phyloP scores from a whole-genome alignment of 2,329 filamentous ascomycete genomes.

The Moelleriella libera region DNA sequence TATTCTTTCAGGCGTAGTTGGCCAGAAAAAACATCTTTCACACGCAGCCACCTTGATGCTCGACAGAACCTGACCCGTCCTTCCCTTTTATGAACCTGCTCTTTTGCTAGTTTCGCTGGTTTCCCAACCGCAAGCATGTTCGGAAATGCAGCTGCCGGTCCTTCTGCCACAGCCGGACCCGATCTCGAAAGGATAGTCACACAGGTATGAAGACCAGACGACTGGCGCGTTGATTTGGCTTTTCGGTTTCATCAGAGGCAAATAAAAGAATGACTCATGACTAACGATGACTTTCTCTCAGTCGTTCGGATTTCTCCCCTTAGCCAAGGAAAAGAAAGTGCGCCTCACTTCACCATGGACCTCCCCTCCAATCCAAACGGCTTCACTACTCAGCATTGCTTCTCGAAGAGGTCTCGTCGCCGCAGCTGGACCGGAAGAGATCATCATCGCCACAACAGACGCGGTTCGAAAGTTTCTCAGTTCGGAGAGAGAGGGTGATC shows the following conservation, averaged over 20 bases:
- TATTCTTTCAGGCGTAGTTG: no score
- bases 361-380: constrained; percentile 56
- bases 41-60: no score
- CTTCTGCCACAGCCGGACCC: constrained; percentile 33
- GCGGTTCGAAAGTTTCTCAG: constrained; percentile 64
- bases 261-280: not conserved
- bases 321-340: constrained; percentile 71
- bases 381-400: constrained; percentile 75
- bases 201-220: constrained; percentile 39
- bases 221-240: not conserved
- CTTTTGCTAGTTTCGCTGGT: constrained; percentile 13
- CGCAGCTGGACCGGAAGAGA: constrained; percentile 68
- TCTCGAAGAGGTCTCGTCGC: constrained; percentile 69
- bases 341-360: constrained; percentile 72
- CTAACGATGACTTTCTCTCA: constrained; percentile 10
- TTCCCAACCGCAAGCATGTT: constrained; percentile 41
- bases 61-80: not conserved
- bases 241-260: not conserved
- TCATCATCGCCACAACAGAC: constrained; percentile 66
- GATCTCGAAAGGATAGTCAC: constrained; percentile 69
- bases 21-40: no score
- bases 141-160: constrained; percentile 26
- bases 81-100: not conserved
- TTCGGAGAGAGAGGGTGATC: constrained; percentile 40
- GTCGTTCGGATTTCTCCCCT: constrained; percentile 68